Evolutionary conservation across 75 land plant species (phyloP), one percentile per base, ranked within the genome.

Genomic region (Sequoia sempervirens): DNA sequence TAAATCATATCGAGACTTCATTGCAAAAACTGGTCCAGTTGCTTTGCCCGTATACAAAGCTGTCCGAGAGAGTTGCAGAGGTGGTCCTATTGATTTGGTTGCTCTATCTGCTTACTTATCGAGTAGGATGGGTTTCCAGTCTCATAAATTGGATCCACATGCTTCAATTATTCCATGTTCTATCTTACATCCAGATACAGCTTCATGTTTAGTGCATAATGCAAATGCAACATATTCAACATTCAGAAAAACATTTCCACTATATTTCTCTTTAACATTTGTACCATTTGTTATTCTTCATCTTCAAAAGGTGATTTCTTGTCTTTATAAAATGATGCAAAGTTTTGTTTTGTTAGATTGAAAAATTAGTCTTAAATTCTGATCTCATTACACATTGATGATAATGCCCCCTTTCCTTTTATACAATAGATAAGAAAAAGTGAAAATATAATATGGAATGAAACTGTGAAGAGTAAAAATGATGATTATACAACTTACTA

Each of bases 211-310:
- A 54, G 85, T 41, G 58, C 97, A 95, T 75, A 94, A 92, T 89
- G 90, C 75, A 5, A 88, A 87, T 66, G 99, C 96, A 47, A 88
- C 91, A 79, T 90, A 91, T 85, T 89, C 93, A 82, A 94, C 99
- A 30, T 97, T 97, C 90, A 94, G 88, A 82, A 96, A 97, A 86
- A 97, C 99, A 84, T 95, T 97, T 86, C 99, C 99, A 26, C 92
- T 97, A 12, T 97, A 97, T 82, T 90, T 97, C 85, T 97, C 99
- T n/a, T 88, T 97, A 88, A 97, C 99, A 4, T 97, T 94, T 80
- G 99, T 97, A 20, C 99, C 99, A 38, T 96, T 90, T 86, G 99
- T 97, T 75, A 96, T 97, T 82, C 91, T 97, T 53, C 94, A 91
- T 86, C 86, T 97, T 52, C 98, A 97, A 80, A 97, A 94, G 96